Evolutionary conservation across 192 early-diverging fungal genomes (phyloP).

Genomic region (Coemansia sp.): DNA sequence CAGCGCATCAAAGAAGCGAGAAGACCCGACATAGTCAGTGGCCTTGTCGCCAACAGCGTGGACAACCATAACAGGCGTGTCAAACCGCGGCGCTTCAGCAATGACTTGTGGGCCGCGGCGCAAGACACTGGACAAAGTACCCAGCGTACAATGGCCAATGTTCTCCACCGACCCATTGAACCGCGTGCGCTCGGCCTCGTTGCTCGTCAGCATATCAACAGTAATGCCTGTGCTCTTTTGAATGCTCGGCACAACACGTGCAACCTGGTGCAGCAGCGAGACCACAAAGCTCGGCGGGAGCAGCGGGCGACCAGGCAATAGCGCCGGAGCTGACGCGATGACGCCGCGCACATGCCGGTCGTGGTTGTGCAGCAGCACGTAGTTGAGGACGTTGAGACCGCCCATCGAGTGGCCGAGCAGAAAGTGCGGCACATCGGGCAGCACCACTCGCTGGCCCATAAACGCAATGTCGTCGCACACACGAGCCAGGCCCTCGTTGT

Average conservation of each 20-base stretch:
- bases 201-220: slow-evolving; percentile 44
- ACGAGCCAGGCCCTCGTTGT: slow-evolving; percentile 43
- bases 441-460: slow-evolving; percentile 29
- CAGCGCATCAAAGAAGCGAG: slow-evolving; percentile 27
- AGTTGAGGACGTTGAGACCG: slow-evolving; percentile 42
- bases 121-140: slow-evolving; percentile 35
- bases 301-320: slow-evolving; percentile 34
- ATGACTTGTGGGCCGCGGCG: slow-evolving; percentile 23
- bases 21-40: slow-evolving; percentile 35
- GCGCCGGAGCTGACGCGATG: slow-evolving; percentile 35
- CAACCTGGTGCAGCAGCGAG: slow-evolving; percentile 25
- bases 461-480: slow-evolving; percentile 50
- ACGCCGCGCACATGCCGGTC: slow-evolving; percentile 33
- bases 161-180: slow-evolving; percentile 29
- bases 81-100: slow-evolving; percentile 18
- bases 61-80: slow-evolving; percentile 42
- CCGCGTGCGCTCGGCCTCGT: slow-evolving; percentile 29
- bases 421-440: slow-evolving; percentile 54
- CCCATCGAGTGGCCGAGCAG: slow-evolving; percentile 63
- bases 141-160: slow-evolving; percentile 32
- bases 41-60: slow-evolving; percentile 49
- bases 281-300: slow-evolving; percentile 29
- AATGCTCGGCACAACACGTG: slow-evolving; percentile 30
- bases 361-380: slow-evolving; percentile 17
- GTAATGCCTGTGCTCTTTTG: slow-evolving; percentile 35